A percentile compares a stretch with the other conserved stretches of the same genome.
Conservation (phyloP, 495 filamentous ascomycete species). For the Xylaria scruposa region DNA sequence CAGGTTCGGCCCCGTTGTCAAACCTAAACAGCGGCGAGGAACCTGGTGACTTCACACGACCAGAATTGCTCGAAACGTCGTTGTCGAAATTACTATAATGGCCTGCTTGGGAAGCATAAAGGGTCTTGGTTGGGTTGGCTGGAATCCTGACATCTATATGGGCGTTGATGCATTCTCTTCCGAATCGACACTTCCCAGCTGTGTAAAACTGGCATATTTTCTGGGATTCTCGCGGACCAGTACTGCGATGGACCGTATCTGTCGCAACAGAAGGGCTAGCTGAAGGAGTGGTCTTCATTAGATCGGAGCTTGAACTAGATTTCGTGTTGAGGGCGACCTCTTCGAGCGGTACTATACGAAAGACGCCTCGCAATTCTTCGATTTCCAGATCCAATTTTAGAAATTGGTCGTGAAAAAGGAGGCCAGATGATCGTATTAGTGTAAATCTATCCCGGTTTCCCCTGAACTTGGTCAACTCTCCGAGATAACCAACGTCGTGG, state of each 20-base stretch:
- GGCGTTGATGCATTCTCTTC: constrained; percentile 43
- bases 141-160: constrained; percentile 40
- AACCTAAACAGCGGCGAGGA: not conserved
- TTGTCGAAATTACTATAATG: not conserved
- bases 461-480: constrained; percentile 58
- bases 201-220: constrained; percentile 31
- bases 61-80: not conserved
- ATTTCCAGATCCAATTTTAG: constrained; percentile 45
- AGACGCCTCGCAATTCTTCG: constrained; percentile 53
- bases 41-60: constrained; percentile 4
- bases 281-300: constrained; percentile 16
- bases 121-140: constrained; percentile 5
- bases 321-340: constrained; percentile 8
- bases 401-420: constrained; percentile 41
- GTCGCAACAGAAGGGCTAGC: not conserved
- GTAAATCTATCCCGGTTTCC: constrained; percentile 54
- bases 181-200: constrained; percentile 30
- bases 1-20: not conserved
- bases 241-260: not conserved
- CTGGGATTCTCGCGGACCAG: not conserved
- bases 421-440: constrained; percentile 52
- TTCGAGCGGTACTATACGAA: constrained; percentile 46
- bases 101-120: not conserved
- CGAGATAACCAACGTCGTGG: constrained; percentile 66
- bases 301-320: not conserved